Evolutionary conservation across 2,329 filamentous ascomycete species (phyloP), one percentile per base, ranked within the genome.

Genomic region (Dothideomycetes sp.): DNA sequence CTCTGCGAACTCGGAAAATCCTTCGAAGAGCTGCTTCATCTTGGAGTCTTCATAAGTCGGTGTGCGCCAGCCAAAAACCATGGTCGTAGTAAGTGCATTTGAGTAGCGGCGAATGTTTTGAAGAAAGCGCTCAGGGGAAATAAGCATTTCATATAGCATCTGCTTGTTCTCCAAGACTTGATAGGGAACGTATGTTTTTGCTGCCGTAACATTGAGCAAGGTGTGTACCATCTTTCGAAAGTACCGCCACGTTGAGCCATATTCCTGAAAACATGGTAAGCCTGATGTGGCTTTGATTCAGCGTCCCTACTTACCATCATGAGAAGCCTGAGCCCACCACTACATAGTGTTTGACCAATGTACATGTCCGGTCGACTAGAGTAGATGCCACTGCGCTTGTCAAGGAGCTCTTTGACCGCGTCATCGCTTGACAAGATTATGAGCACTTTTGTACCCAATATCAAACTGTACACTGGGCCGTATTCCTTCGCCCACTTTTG

Each of bases 401-500:
- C 68, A 10, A 71, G 39, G 2, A 67, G 55, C 22, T 73, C 69
- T 34, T 69, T 71, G 29, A 73, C 61, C 1, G 60, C 63, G 38
- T 58, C 45, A 22, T 66, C 62, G 3, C 60, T 64, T 0, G 62
- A 66, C 0, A 75, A 50, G 0, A 73, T 63, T 10, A 73, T 56
- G 43, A 71, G 48, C 5, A 59, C 57, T 31, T 64, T 62, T 0
- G 64, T 65, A 2, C 70, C 71, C 0, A 73, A 54, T 9, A 72
- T 70, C 4, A 74, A 52, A 5, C 61, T 66, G 51, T 70, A 74
- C 1, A 74, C 49, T 0, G 68, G 65, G 2, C 69, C 64, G 35
- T 74, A 73, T 47, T 70, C 58, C 3, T 62, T 45, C 0, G 70
- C 69, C 71, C 71, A 75, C 48, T 68, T 64, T 33, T 68, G 53